Base-by-base conservation (phyloP, 2,329 filamentous ascomycete genomes). In the Colletotrichum sp. region DNA sequence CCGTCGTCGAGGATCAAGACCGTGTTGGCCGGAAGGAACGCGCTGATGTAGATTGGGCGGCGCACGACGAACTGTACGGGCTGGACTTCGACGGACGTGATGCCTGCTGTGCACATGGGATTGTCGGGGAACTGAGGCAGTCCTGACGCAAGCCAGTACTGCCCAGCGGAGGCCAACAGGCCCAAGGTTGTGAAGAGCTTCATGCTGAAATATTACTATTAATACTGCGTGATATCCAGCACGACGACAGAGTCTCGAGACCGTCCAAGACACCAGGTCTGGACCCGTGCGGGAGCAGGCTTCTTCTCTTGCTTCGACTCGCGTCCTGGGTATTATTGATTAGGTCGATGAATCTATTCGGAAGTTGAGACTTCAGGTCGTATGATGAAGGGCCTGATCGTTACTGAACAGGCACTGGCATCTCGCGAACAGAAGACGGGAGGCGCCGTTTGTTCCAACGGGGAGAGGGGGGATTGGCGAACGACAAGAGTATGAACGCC, bases 21-120 rank as follows among this genome's bases (percentile, higher is more conserved):
- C 6, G 74, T 76, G 34, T 76, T 76, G 39, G 43, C 66, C 7
- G 74, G 74, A 13, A 76, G 25, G 32, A 66, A 76, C 7, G 71
- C 74, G 71, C 74, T 76, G 71, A 76, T 75, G 71, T 71, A 76
- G 60, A 76, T 76, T 34, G 74, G 74, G 32, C 73, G 74, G 43
- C 66, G 67, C 34, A 74, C 60, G 52, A 76, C 56, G 32, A 76
- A 66, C 66, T 76, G 60, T 15, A 76, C 74, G 60, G 74, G 74
- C 43, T 76, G 74, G 10, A 76, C 71, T 36, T 76, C 74, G 28
- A 76, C 74, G 18, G 71, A 76, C 6, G 74, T 76, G 66, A 76
- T 76, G 30, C 74, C 74, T 12, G 71, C 74, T 36, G 74, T 61
- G 39, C 74, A 76, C 30, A 75, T 61, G 8, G 74, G 74, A 8